Evolutionary conservation across 139 green algal species (phyloP).

Genomic region (Micractinium sp.): DNA sequence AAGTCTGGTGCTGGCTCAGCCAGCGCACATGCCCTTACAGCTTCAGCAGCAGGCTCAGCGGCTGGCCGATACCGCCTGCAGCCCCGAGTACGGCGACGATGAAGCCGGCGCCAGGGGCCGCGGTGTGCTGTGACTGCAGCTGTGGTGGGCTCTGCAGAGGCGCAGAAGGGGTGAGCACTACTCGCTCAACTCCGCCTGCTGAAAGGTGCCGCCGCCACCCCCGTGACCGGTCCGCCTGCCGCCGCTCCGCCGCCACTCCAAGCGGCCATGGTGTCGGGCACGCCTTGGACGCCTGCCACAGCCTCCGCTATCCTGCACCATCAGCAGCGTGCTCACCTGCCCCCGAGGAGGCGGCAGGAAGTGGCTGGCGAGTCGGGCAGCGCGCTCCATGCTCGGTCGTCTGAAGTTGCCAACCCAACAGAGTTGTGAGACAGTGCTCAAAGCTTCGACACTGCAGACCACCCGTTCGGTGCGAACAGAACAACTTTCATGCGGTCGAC

Average conservation of each 20-base stretch:
- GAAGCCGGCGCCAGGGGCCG: neutral
- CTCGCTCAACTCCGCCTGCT: neutral
- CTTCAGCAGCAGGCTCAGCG: conserved; percentile 89
- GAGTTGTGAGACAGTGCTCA: too few species aligned
- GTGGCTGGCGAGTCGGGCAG: conserved; percentile 1
- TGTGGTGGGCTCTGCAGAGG: neutral
- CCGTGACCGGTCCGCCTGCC: neutral
- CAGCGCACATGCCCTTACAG: conserved; percentile 72
- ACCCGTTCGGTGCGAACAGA: too few species aligned
- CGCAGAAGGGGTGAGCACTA: too few species aligned
- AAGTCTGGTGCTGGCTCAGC: neutral
- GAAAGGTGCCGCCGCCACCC: neutral
- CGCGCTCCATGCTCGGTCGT: conserved; percentile 6
- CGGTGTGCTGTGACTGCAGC: neutral
- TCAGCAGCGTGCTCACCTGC: neutral
- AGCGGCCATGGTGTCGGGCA: neutral
- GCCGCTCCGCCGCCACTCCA: too few species aligned
- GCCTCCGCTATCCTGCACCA: neutral
- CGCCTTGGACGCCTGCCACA: neutral
- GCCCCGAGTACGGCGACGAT: conserved; percentile 84
- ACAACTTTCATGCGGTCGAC: too few species aligned
- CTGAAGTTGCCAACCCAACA: too few species aligned
- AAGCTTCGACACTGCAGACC: too few species aligned
- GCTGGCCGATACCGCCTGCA: conserved; percentile 89
- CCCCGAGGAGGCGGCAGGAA: neutral